phyloP scores from a whole-genome alignment of 2,329 filamentous ascomycete species.

The Diaporthe velutina region DNA sequence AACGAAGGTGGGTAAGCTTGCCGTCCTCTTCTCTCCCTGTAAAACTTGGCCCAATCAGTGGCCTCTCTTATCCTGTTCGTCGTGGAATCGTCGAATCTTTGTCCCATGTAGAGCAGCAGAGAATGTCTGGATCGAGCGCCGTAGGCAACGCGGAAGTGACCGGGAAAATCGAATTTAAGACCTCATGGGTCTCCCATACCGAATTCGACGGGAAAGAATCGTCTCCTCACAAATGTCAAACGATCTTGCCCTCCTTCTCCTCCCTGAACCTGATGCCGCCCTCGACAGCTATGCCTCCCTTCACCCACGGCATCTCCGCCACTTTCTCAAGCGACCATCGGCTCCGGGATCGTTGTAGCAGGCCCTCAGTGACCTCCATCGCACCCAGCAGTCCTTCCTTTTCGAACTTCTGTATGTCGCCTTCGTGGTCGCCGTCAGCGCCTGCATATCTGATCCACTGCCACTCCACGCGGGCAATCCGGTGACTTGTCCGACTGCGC shows the following conservation, averaged over 20 bases:
- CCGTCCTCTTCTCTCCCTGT: conserved; percentile 1
- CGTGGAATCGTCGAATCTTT: conserved; percentile 30
- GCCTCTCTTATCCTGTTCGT: conserved; percentile 8
- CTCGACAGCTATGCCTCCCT: conserved; percentile 77
- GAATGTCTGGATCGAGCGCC: neutral
- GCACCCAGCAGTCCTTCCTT: conserved; percentile 79
- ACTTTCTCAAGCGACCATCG: conserved; percentile 83
- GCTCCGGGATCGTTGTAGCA: conserved; percentile 85
- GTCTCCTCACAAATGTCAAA: conserved; percentile 44
- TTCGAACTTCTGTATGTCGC: conserved; percentile 70
- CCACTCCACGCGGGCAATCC: conserved; percentile 97
- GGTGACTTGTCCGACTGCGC: conserved; percentile 86
- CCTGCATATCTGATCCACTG: conserved; percentile 90
- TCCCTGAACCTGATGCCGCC: conserved; percentile 71
- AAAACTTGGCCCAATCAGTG: neutral
- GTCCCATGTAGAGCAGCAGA: conserved; percentile 16
- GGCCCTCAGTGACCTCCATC: conserved; percentile 83
- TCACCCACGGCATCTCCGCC: conserved; percentile 80
- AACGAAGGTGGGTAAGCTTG: conserved; percentile 35
- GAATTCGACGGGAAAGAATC: neutral
- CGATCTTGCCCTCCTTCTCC: conserved; percentile 68
- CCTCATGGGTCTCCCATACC: neutral
- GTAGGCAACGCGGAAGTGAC: conserved; percentile 25
- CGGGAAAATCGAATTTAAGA: neutral
- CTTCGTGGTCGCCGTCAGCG: conserved; percentile 88